Percentiles rank a stretch among this genome's conserved stretches.
phyloP scores from a whole-genome alignment of 352 stramenopile species.

The Phytophthora sojae region DNA sequence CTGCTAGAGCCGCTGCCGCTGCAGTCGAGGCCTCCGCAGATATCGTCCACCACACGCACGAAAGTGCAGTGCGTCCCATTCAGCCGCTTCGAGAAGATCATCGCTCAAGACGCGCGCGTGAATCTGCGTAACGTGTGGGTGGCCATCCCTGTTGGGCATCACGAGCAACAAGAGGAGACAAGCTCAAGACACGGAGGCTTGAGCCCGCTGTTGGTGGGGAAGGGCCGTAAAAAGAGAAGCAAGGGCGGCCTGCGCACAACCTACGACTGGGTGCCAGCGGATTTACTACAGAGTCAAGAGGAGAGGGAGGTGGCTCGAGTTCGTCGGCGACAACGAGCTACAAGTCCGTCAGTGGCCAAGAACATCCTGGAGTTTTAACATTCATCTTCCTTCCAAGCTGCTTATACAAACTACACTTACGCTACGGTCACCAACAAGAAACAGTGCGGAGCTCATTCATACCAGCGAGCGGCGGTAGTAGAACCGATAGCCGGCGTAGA shows the following conservation, averaged over 20 bases:
- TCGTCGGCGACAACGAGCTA: constrained; percentile 19
- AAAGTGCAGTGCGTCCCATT: constrained; percentile 55
- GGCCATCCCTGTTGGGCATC: constrained; percentile 52
- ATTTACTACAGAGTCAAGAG: constrained; percentile 44
- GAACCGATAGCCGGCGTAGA: constrained; percentile 36
- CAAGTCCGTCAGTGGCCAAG: constrained; percentile 21
- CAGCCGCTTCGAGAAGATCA: constrained; percentile 59
- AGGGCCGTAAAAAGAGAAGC: constrained; percentile 9
- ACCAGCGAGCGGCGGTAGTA: constrained; percentile 31
- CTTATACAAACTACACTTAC: constrained; percentile 10
- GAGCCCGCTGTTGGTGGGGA: constrained; percentile 29
- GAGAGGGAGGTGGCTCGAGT: constrained; percentile 20
- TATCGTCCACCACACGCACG: constrained; percentile 41
- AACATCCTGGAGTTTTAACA: constrained; percentile 21
- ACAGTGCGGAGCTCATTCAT: constrained; percentile 17
- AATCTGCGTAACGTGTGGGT: constrained; percentile 72
- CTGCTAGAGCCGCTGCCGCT: constrained; percentile 51
- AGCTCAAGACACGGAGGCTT: constrained; percentile 6
- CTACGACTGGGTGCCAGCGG: constrained; percentile 70
- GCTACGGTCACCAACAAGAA: neutral
- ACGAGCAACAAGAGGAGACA: constrained; percentile 12
- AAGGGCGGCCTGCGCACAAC: constrained; percentile 44
- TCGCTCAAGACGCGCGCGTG: constrained; percentile 46
- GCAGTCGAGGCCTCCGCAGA: constrained; percentile 33
- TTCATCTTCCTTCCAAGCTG: neutral